These are phyloP conservation scores for Suhomyces bokatorum DNA, from an alignment of 1,139 yeast species.

Conservation along the genomic window DNA sequence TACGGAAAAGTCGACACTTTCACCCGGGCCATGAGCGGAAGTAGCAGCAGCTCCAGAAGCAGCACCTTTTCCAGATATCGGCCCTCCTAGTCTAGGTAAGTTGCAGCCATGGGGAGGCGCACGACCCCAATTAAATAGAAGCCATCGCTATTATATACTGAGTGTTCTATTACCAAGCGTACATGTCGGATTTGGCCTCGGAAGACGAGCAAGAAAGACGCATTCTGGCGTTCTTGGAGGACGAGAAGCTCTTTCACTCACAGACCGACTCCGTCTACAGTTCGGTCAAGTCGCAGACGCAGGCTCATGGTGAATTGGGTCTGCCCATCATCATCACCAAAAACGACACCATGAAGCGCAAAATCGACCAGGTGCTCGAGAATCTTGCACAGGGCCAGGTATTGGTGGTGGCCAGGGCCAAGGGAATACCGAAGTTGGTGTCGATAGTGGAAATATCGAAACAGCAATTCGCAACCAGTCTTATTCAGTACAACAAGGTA, in stretches of 20 bases:
- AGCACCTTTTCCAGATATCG: neutral
- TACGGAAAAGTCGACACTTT: conserved; percentile 34
- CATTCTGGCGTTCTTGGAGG: conserved; percentile 3
- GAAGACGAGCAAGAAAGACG: conserved; percentile 4
- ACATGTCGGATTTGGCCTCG: neutral
- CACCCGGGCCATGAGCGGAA: conserved; percentile 21
- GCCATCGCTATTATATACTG: neutral
- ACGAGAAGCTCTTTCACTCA: conserved; percentile 2
- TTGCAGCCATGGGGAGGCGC: conserved; percentile 2
- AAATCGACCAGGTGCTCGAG: conserved; percentile 19
- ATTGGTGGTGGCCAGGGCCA: conserved; percentile 21
- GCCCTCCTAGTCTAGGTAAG: neutral
- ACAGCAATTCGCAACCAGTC: conserved; percentile 4
- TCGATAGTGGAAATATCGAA: conserved; percentile 32
- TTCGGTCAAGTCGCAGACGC: conserved; percentile 1
- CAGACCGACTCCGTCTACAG: conserved; percentile 1
- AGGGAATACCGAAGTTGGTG: conserved; percentile 26
- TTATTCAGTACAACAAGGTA: conserved; percentile 17
- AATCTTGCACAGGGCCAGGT: conserved; percentile 12
- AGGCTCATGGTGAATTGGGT: neutral
- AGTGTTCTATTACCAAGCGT: neutral
- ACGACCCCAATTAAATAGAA: neutral
- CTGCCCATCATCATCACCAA: conserved; percentile 22
- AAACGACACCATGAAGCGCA: conserved; percentile 28
- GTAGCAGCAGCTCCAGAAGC: conserved; percentile 20